Evolutionary conservation across 1,284 basidiomycete species (phyloP).

Genomic region (Cutaneotrichosporon daszewskae): DNA sequence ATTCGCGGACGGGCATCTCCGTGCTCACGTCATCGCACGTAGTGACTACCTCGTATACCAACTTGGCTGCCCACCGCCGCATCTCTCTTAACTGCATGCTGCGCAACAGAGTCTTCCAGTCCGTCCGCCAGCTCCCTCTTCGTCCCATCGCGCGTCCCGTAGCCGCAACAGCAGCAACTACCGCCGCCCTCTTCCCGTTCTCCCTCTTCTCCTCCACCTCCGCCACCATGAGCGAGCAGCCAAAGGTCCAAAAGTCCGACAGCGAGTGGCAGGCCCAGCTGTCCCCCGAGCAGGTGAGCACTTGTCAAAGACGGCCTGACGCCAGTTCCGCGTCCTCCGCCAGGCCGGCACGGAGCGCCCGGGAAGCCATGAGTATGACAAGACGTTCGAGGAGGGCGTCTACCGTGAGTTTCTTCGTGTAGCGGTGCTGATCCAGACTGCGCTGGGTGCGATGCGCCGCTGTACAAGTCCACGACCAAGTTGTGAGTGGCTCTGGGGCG

Average conservation of each 20-base stretch:
- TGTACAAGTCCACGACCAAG: conserved; percentile 85
- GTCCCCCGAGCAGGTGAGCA: conserved; percentile 69
- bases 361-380: conserved; percentile 72
- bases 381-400: conserved; percentile 57
- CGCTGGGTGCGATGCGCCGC: conserved; percentile 48
- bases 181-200: conserved; percentile 1
- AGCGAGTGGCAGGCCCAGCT: conserved; percentile 81
- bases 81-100: neutral
- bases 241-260: conserved; percentile 58
- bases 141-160: too few relatives aligned
- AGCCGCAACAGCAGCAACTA: neutral
- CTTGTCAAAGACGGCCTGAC: neutral
- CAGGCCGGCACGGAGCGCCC: conserved; percentile 79
- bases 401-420: conserved; percentile 51
- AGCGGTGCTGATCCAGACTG: conserved; percentile 25
- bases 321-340: conserved; percentile 75
- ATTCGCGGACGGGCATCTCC: too few relatives aligned
- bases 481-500: conserved; percentile 58
- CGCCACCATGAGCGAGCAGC: conserved; percentile 13
- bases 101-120: too few relatives aligned
- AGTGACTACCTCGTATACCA: too few relatives aligned
- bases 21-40: too few relatives aligned
- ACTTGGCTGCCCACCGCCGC: too few relatives aligned
- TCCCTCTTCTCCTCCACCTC: conserved; percentile 20
- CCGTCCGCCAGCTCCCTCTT: too few relatives aligned